A percentile compares a stretch with the other conserved stretches of the same genome.
Conservation (phyloP, 1,284 basidiomycete species). For the Leucoagaricus sp. region DNA sequence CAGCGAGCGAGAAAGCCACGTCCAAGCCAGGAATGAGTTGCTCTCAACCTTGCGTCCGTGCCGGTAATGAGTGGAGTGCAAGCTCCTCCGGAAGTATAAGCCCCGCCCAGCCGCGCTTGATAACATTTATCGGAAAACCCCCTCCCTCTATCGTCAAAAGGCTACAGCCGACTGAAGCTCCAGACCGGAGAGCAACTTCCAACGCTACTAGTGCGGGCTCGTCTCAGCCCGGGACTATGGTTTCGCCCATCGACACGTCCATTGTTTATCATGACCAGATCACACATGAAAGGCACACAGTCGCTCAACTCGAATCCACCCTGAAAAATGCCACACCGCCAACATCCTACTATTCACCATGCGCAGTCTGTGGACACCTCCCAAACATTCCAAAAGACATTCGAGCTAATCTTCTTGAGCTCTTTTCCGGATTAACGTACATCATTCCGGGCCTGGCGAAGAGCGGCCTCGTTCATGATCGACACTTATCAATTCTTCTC, state of each 20-base stretch:
- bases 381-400: background rate
- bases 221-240: no score
- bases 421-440: conserved; percentile 3
- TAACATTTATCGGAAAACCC: conserved; percentile 12
- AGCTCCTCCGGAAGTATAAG: no score
- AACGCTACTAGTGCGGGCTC: no score
- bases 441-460: conserved; percentile 2
- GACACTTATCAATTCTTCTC: conserved; percentile 12
- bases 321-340: background rate
- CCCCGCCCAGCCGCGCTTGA: background rate
- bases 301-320: background rate
- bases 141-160: background rate
- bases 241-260: no score
- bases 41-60: no score
- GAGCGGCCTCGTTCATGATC: conserved; percentile 9
- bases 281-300: no score
- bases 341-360: conserved; percentile 1
- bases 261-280: no score
- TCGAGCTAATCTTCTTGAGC: background rate
- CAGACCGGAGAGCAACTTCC: no score
- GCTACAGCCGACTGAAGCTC: background rate
- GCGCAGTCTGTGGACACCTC: conserved; percentile 8
- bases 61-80: no score
- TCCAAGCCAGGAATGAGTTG: no score
- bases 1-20: no score